Evolutionary conservation across 176 grass and related monocot species (phyloP).

Genomic region (Triticum urartu): DNA sequence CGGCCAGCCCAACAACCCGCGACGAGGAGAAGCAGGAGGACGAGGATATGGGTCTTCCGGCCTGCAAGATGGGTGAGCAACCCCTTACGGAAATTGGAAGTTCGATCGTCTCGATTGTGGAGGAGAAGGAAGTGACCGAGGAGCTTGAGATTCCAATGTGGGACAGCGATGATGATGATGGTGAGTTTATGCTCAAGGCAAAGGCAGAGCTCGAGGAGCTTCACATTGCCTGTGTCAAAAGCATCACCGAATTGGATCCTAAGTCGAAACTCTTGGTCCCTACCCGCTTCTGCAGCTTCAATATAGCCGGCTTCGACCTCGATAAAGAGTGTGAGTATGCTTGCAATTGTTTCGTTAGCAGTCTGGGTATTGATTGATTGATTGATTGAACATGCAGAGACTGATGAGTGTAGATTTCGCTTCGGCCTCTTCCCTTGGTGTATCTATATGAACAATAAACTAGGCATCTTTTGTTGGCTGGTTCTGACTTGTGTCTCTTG

Average conservation of each 20-base stretch:
- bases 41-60: no score
- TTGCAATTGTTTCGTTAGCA: no score
- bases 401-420: no score
- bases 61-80: no score
- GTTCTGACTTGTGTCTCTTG: no score
- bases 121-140: neutral
- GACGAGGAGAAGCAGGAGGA: no score
- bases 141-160: neutral
- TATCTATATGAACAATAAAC: no score
- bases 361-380: no score
- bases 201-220: neutral
- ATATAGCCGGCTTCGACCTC: neutral
- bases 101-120: neutral
- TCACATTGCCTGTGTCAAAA: neutral
- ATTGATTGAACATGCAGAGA: no score
- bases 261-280: neutral
- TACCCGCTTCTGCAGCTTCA: neutral
- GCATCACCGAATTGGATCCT: neutral
- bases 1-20: neutral
- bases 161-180: neutral
- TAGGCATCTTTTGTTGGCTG: no score
- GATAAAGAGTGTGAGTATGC: neutral
- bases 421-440: no score
- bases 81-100: no score
- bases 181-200: rapidly evolving